Base-by-base conservation (phyloP, 2,329 filamentous ascomycete genomes). In the Arthrobotrys sinensis region DNA sequence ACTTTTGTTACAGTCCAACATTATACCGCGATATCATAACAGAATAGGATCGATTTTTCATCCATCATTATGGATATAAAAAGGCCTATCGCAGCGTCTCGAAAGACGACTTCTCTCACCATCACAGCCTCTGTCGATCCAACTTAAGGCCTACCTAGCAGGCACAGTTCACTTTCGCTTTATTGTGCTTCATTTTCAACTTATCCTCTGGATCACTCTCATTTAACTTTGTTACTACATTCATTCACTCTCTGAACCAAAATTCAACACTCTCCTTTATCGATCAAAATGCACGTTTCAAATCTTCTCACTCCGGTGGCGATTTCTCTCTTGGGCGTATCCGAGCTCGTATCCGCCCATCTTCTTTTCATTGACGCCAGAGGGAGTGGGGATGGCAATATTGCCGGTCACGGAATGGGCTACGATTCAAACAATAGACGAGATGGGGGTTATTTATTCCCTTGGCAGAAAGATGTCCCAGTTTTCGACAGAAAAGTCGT, bases 281-380 rank as follows among this genome's bases (percentile, higher is more conserved):
- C 21, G 5, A 28, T 52, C 46, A 52, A 52, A n/a, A 52, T 52
- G 46, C 46, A 52, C n/a, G 24, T 52, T 28, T 52, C 46, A 52
- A 52, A 11, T 28, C 46, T 52, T n/a, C 14, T 52, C 14, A 14
- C 46, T 19, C 21, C 46, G 12, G 21, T 52, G 46, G 46, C 46
- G 2, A 12, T 52, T 12, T 16, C 21, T 52, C 3, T 52, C 46
- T n/a, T 28, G 46, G 21, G 46, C 46, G 48, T n/a, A 32, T 52
- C 48, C 24, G 48, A 52, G 7, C 14, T 52, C 2, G 46, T 12
- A 52, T 52, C 46, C 10, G 46, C 21, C 21, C 46, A 52, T n/a
- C 3, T 12, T 24, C 7, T 52, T 52, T 28, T 52, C 10, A 12
- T 52, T 6, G 21, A 52, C 6, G 46, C 46, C 21, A 19, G 28